Evolutionary conservation across 2,329 filamentous ascomycete genomes (phyloP).

Genomic region (Aspergillus felis): DNA sequence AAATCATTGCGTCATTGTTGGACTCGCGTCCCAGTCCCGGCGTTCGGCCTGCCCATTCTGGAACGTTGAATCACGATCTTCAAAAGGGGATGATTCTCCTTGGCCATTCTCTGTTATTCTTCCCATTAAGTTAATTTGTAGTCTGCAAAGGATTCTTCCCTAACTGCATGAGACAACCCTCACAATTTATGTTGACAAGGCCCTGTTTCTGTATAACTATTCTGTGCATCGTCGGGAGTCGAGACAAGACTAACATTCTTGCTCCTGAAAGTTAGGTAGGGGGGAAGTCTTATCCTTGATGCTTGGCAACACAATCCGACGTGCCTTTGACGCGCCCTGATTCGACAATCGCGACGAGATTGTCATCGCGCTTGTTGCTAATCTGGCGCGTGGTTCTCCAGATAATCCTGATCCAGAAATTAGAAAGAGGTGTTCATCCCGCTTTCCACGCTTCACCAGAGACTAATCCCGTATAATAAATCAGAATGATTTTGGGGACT

Average conservation of each 20-base stretch:
- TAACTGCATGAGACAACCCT: neutral
- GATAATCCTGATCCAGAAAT: conserved; percentile 13
- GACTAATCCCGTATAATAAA: neutral
- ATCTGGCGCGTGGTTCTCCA: conserved; percentile 20
- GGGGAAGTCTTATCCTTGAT: conserved; percentile 11
- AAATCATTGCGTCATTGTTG: conserved; percentile 27
- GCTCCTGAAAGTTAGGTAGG: conserved; percentile 2
- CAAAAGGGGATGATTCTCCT: conserved; percentile 9
- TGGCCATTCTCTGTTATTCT: conserved; percentile 1
- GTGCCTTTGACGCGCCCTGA: conserved; percentile 22
- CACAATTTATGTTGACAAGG: neutral
- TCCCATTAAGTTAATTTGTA: neutral
- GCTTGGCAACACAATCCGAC: conserved; percentile 22
- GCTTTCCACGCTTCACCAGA: neutral
- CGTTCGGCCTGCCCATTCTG: conserved; percentile 19
- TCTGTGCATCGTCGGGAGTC: conserved; percentile 1
- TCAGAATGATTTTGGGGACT: neutral
- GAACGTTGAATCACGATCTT: conserved; percentile 13
- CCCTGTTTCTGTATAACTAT: neutral
- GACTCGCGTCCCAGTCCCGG: conserved; percentile 30
- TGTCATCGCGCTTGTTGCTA: conserved; percentile 23
- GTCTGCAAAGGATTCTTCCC: neutral
- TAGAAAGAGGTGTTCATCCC: neutral
- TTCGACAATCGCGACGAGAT: conserved; percentile 23
- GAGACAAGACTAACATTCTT: conserved; percentile 2